Evolutionary conservation across 345 rosid species (phyloP).

Genomic region (Crucihimalaya himalaica): DNA sequence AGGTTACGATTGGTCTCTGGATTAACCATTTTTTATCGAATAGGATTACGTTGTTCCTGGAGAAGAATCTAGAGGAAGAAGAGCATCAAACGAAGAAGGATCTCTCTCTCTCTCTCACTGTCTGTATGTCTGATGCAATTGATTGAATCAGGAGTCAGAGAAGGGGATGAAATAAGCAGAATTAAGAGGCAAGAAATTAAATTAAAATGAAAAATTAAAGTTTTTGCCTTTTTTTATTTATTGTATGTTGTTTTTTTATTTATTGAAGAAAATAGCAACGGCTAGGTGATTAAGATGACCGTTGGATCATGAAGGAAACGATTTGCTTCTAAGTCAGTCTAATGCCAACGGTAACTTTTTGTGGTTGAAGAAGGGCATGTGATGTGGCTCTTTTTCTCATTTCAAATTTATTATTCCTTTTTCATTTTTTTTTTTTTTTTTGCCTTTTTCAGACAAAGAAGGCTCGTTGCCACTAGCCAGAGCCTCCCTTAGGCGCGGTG

Average conservation of each 20-base stretch:
- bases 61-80: slow-evolving; percentile 2
- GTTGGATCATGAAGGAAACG: slow-evolving; percentile 45
- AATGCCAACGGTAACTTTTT: slow-evolving; percentile 39
- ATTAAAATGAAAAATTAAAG: background rate
- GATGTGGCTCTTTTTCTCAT: background rate
- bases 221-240: background rate
- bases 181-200: background rate
- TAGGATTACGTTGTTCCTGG: background rate
- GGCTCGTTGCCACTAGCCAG: slow-evolving; percentile 39
- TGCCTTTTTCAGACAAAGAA: slow-evolving; percentile 39
- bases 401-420: slow-evolving; percentile 11
- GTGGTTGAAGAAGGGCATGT: slow-evolving; percentile 21
- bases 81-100: slow-evolving; percentile 25
- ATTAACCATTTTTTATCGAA: slow-evolving; percentile 41
- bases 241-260: background rate
- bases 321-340: slow-evolving; percentile 33
- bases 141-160: slow-evolving; percentile 21
- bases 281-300: slow-evolving; percentile 43
- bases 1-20: slow-evolving; percentile 46
- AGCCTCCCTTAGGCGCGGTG: slow-evolving; percentile 24
- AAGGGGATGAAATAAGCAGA: slow-evolving; percentile 23
- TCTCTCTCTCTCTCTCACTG: slow-evolving; percentile 8
- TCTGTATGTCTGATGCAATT: slow-evolving; percentile 5
- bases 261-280: slow-evolving; percentile 30
- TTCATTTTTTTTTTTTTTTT: background rate